A percentile compares a stretch with the other conserved stretches of the same genome.
phyloP scores from a whole-genome alignment of 2,329 filamentous ascomycete genomes.

The Cladosporium sp. region DNA sequence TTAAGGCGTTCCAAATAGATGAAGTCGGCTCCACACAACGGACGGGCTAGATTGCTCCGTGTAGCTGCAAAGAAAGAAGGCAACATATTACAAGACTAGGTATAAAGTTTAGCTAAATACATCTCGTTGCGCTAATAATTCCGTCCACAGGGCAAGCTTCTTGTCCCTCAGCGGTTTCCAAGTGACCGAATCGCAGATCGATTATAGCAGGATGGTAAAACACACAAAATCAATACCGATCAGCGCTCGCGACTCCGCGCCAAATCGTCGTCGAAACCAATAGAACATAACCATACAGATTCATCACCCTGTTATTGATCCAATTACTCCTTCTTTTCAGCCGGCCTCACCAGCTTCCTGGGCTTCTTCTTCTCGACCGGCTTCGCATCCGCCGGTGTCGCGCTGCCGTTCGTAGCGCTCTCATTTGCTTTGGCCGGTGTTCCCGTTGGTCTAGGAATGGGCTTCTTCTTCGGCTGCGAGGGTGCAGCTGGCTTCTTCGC shows the following conservation, averaged over 20 bases:
- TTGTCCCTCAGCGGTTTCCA: not conserved
- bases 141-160: not conserved
- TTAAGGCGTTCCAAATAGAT: conserved; percentile 8
- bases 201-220: not conserved
- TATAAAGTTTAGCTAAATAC: not conserved
- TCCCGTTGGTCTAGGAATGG: conserved; percentile 18
- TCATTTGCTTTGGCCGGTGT: conserved; percentile 7
- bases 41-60: not conserved
- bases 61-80: not conserved
- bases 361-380: conserved; percentile 30
- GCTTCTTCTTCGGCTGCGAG: conserved; percentile 15
- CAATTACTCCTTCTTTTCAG: not conserved
- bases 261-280: not conserved
- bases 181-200: too few relatives aligned
- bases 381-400: conserved; percentile 18
- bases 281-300: not conserved
- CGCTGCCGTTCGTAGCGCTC: conserved; percentile 12
- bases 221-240: not conserved
- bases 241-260: not conserved
- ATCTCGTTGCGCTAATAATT: not conserved
- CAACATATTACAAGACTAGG: not conserved
- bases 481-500: conserved; percentile 16
- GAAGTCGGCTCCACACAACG: not conserved
- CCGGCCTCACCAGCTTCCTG: conserved; percentile 20
- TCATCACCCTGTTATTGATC: not conserved